Evolutionary conservation across 2,329 filamentous ascomycete genomes (phyloP), one percentile per base, ranked within the genome.

Genomic region (Ophiostoma montium): DNA sequence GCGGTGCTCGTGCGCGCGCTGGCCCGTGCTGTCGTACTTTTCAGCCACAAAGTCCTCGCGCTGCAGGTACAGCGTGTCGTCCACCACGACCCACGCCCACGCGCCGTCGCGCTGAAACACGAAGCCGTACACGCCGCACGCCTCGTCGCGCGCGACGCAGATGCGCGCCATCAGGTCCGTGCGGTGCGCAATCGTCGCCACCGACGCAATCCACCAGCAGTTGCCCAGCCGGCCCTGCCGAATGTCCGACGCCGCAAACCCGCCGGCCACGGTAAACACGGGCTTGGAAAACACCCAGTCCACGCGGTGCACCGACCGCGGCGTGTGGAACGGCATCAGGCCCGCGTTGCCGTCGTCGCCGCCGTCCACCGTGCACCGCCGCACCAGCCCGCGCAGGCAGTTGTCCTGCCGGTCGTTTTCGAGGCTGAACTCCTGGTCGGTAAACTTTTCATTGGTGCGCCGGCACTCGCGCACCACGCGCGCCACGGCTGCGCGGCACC

Each of bases 161-260:
- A 86, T 70, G 50, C 71, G 73, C 49, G 82, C 71, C 57, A 86
- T 81, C 31, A 86, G 61, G 2, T 74, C 76, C 47, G 72, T 65
- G 54, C 80, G 77, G 55, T 83, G 82, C 11, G 76, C 78, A 56
- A 86, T 74, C 0, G 81, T 82, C 18, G 78, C 79, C 15, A 86
- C 63, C 0, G 80, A 80, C 5, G 82, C 80, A 60, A 86, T 70
- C 61, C 84, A 78, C 81, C 82, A 86, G 62, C 82, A 86, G 60
- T 86, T 80, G 1, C 82, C 82, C 54, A 74, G 73, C 10, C 53
- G 53, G 18, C 67, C 67, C 50, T 70, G 67, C 54, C 65, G 66
- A 52, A 70, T 65, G 35, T 70, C 67, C 1, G 66, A 64, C 38
- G 62, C 60, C 11, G 65, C 63, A 52, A 61, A 70, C 3, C 31